Base-by-base conservation (phyloP, 1,284 basidiomycete species). In the Taiwanofungus camphoratus region DNA sequence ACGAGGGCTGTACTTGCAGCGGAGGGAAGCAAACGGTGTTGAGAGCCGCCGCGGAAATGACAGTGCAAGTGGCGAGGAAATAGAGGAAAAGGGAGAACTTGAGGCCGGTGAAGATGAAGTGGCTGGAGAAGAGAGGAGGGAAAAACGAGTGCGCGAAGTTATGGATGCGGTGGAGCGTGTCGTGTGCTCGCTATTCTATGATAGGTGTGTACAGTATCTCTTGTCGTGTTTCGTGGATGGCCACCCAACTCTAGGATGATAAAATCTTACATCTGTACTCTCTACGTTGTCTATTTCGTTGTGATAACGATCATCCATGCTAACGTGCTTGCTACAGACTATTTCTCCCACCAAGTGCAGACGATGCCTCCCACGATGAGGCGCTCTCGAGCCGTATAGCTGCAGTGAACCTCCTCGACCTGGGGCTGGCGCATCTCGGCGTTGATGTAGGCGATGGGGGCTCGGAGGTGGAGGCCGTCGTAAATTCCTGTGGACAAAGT, bases 331-430 rank as follows among this genome's bases (percentile, higher is more conserved):
- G 15, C 29, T 47, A n/a, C n/a, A 82, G 80, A 36, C 57, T 88
- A 16, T 88, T 85, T 58, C 68, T 76, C 2, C 81, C 79, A 2
- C 67, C 77, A 2, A 73, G 71, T 0, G 83, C 87, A 0, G 87
- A 91, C 48, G 92, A 96, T 57, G 71, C 77, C 0, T 82, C 80
- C 1, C 91, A 93, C 56, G 92, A 97, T 56, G 89, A 91, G 55
- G 85, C 90, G 0, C 68, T 98, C 3, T 80, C 91, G 0, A 90
- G 83, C 52, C 79, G 92, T 3, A 84, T 97, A 18, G 89, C 90
- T 8, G 93, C 92, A 0, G 71, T 98, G 33, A 93, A 94, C 55
- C 78, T 92, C 70, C 70, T 96, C 0, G 93, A 96, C 57, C 68
- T 98, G 1, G 76, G 79, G 2, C 69, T 97, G 15, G 82, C 86